These are phyloP conservation scores for Penicillium digitatum DNA, from an alignment of 2,329 filamentous ascomycete species.

Conservation along the genomic window DNA sequence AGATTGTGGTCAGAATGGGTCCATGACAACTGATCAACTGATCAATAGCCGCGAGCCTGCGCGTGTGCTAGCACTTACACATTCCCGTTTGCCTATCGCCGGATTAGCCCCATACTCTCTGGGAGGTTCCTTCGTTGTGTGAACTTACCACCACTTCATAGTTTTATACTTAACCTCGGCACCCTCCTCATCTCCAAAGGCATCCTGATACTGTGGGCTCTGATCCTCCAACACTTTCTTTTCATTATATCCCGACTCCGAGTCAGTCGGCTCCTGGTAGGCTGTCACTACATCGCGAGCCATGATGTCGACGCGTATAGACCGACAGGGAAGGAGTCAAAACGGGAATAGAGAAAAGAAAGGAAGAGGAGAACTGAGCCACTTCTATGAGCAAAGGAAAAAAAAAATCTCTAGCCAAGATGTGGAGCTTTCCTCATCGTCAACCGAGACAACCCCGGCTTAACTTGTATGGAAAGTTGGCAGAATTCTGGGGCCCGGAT, in stretches of 20 bases:
- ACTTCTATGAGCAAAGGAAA: constrained; percentile 7
- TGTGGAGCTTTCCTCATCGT: constrained; percentile 16
- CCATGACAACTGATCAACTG: not conserved
- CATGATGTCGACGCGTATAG: constrained; percentile 12
- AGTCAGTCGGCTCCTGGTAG: constrained; percentile 13
- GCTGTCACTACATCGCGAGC: constrained; percentile 14
- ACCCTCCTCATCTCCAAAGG: constrained; percentile 19
- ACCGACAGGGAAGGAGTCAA: not conserved
- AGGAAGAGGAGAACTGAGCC: not conserved
- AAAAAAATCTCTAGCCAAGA: constrained; percentile 12
- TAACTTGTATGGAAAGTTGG: constrained; percentile 8
- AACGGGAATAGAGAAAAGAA: not conserved
- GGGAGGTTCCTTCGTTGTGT: not conserved
- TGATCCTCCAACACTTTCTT: constrained; percentile 12
- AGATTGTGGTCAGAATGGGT: not conserved
- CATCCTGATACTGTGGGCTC: constrained; percentile 14
- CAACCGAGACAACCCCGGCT: constrained; percentile 18
- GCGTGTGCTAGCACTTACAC: constrained; percentile 13
- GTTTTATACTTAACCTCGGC: constrained; percentile 24
- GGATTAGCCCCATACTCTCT: not conserved
- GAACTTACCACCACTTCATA: constrained; percentile 24
- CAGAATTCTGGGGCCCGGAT: constrained; percentile 17
- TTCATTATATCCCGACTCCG: constrained; percentile 18
- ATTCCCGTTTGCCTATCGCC: constrained; percentile 21
- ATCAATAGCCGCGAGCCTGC: not conserved